Evolutionary conservation across 495 filamentous ascomycete species (phyloP), one percentile per base, ranked within the genome.

Genomic region (Penicillium antarcticum): DNA sequence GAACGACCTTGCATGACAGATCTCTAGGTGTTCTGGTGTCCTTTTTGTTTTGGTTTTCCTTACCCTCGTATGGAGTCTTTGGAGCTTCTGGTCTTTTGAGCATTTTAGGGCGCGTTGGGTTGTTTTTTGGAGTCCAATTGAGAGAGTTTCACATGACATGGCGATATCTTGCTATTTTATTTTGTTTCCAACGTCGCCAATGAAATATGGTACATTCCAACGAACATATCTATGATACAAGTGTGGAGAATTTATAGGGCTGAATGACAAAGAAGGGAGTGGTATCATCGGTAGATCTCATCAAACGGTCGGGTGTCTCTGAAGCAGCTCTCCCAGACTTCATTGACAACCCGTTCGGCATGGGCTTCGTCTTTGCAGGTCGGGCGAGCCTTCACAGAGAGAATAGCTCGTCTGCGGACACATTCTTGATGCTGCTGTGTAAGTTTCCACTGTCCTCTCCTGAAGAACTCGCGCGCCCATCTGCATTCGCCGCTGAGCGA

Each of bases 261-360:
- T 41, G 44, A 35, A 26, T 12, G 37, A 23, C 32, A 34, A 37
- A 24, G 29, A 52, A 14, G 18, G n/a, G 13, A 37, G 32, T 11
- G 47, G 52, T 60, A 59, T 87, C 70, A 98, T 73, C 89, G 83
- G 67, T 95, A 98, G 29, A 98, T 91, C 61, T 96, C 91, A 69
- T 97, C 89, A 70, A 98, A 98, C 9, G 94, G 94, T 55, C 95
- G 75, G 3, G 91, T 97, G 68, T 98, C 94, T 31, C 80, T 72
- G 62, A 95, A 97, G 69, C 95, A 97, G 57, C 91, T 96, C 57
- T 96, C 91, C 88, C 92, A 98, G 23, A 97, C 95, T 70, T 95
- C 87, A 69, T 96, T 94, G 44, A 98, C 90, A 33, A 94, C 84
- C 69, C 85, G 89, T 35, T 81, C 80, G 8, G 94, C 95, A 55